Evolutionary conservation across 2,329 filamentous ascomycete species (phyloP).

Genomic region (Fusarium mangiferae): DNA sequence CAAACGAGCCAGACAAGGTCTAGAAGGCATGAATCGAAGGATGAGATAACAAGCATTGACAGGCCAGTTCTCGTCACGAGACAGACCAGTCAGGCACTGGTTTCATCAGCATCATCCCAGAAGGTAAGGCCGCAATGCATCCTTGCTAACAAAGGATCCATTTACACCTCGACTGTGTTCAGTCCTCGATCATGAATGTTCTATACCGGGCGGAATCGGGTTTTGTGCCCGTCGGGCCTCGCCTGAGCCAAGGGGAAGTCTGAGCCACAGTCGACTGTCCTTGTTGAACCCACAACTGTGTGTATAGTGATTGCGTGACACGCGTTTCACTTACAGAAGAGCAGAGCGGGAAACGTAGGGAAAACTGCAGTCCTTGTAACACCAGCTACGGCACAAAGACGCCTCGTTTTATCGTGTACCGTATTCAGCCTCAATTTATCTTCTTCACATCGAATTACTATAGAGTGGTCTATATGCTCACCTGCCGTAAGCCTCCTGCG

Average conservation of each 20-base stretch:
- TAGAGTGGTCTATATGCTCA: neutral
- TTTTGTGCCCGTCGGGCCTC: neutral
- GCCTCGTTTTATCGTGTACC: neutral
- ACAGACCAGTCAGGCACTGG: conserved; percentile 4
- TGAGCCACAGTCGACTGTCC: neutral
- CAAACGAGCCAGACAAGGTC: neutral
- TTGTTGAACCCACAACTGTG: neutral
- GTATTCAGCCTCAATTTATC: neutral
- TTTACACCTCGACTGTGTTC: neutral
- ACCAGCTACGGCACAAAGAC: neutral
- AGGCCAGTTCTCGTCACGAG: neutral
- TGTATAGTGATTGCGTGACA: conserved; percentile 14
- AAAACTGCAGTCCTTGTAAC: conserved; percentile 9
- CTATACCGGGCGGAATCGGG: neutral
- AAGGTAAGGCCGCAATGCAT: conserved; percentile 31
- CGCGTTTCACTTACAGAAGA: conserved; percentile 17
- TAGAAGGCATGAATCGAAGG: neutral
- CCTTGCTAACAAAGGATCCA: neutral
- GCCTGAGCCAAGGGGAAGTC: neutral
- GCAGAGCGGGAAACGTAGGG: conserved; percentile 1
- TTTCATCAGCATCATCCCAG: neutral
- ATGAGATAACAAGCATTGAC: neutral
- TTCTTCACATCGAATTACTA: neutral
- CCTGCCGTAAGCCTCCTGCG: neutral
- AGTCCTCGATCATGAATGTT: neutral